Evolutionary conservation across 2,329 filamentous ascomycete genomes (phyloP).

Genomic region (Zasmidium citrigriseum): DNA sequence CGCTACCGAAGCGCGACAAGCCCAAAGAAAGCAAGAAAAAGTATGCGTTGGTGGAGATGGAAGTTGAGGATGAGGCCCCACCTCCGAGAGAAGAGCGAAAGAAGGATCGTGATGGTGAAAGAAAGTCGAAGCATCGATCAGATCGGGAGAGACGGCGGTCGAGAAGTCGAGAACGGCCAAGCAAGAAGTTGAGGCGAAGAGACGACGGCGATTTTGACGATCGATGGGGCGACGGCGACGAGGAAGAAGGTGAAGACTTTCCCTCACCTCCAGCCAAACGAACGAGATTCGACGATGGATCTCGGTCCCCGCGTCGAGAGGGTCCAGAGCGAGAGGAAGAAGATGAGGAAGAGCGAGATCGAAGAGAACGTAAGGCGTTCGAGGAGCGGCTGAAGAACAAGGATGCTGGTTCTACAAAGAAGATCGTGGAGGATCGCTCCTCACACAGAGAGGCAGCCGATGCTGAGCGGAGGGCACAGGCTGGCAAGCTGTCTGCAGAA

Average conservation of each 20-base stretch:
- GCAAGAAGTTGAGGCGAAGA: conserved; percentile 54
- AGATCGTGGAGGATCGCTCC: conserved; percentile 62
- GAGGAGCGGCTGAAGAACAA: conserved; percentile 73
- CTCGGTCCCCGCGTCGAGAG: conserved; percentile 27
- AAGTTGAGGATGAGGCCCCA: conserved; percentile 44
- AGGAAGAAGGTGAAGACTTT: conserved; percentile 58
- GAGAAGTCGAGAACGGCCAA: conserved; percentile 40
- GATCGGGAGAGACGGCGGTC: conserved; percentile 39
- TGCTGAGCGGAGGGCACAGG: conserved; percentile 62
- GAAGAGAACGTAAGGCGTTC: conserved; percentile 76
- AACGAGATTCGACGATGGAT: conserved; percentile 64
- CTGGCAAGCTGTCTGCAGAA: conserved; percentile 64
- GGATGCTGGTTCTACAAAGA: conserved; percentile 70
- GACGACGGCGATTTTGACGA: conserved; percentile 67
- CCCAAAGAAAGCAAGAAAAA: conserved; percentile 46
- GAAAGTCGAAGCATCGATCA: conserved; percentile 40
- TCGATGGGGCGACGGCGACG: conserved; percentile 78
- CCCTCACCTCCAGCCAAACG: conserved; percentile 71
- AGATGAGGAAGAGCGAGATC: conserved; percentile 58
- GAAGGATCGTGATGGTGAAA: conserved; percentile 26
- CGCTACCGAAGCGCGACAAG: conserved; percentile 22
- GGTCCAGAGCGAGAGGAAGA: conserved; percentile 25
- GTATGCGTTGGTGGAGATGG: conserved; percentile 58
- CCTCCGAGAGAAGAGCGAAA: conserved; percentile 22
- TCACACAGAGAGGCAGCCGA: conserved; percentile 43